Conservation (phyloP, 805 yeast species). For the Pichia nanzhaoensis region DNA sequence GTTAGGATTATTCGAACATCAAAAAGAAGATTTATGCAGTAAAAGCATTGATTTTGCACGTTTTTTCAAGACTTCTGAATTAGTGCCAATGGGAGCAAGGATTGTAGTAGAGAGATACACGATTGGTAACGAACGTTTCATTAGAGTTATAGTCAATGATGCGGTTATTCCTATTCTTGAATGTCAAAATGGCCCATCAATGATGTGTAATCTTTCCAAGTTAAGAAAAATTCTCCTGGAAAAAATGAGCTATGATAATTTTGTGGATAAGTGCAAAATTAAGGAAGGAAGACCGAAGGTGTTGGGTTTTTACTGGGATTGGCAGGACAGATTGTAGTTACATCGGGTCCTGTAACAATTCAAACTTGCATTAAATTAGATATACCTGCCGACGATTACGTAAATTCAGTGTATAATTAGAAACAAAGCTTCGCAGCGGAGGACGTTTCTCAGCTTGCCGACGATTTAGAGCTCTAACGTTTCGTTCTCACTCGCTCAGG, state of each 20-base stretch:
- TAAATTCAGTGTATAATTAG: too few relatives aligned
- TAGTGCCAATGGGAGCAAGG: conserved; percentile 55
- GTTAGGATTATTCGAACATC: conserved; percentile 42
- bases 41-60: conserved; percentile 39
- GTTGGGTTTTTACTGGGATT: conserved; percentile 26
- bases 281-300: conserved; percentile 14
- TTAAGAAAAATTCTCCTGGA: conserved; percentile 1
- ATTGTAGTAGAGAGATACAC: conserved; percentile 42
- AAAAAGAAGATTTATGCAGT: conserved; percentile 30
- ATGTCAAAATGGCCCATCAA: conserved; percentile 48
- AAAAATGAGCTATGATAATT: conserved; percentile 21
- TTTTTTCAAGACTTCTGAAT: conserved; percentile 37
- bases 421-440: too few relatives aligned
- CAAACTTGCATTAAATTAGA: too few relatives aligned
- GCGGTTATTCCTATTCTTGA: conserved; percentile 45
- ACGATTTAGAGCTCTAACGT: too few relatives aligned
- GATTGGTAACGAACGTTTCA: conserved; percentile 23
- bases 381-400: too few relatives aligned
- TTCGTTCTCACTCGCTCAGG: too few relatives aligned
- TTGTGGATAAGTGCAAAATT: conserved; percentile 29
- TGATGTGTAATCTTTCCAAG: conserved; percentile 35
- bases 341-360: too few relatives aligned
- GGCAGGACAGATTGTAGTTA: conserved; percentile 11
- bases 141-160: conserved; percentile 45
- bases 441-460: too few relatives aligned